A percentile compares a stretch with the other conserved stretches of the same genome.
Evolutionary conservation across 2,329 filamentous ascomycete species (phyloP).

Genomic region (Trichoderma koningii): DNA sequence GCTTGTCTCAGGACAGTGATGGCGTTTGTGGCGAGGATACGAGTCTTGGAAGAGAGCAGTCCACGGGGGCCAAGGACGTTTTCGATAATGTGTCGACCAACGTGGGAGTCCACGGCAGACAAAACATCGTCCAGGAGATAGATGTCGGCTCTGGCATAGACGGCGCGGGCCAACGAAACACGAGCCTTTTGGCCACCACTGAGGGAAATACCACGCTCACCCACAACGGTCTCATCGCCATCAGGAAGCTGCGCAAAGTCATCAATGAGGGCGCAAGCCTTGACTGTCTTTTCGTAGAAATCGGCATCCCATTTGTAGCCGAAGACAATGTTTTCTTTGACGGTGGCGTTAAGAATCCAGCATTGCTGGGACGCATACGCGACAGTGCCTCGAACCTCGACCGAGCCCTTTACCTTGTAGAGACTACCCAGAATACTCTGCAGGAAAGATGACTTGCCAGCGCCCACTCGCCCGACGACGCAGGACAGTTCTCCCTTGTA

Average conservation of each 20-base stretch:
- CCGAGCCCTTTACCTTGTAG: conserved; percentile 84
- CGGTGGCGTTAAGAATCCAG: conserved; percentile 98
- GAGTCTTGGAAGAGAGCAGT: conserved; percentile 80
- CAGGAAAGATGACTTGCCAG: conserved; percentile 91
- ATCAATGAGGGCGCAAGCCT: conserved; percentile 85
- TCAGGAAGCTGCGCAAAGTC: conserved; percentile 93
- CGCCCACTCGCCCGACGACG: conserved; percentile 89
- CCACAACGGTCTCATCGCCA: conserved; percentile 94
- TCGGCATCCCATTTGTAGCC: conserved; percentile 90
- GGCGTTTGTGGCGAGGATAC: conserved; percentile 91
- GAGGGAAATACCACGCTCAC: conserved; percentile 92
- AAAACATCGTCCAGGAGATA: conserved; percentile 93
- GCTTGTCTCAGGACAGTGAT: conserved; percentile 88
- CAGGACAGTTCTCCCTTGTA: conserved; percentile 93
- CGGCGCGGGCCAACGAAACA: conserved; percentile 85
- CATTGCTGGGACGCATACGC: conserved; percentile 92
- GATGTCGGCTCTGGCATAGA: conserved; percentile 95
- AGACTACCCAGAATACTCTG: conserved; percentile 87
- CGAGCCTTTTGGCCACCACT: conserved; percentile 96
- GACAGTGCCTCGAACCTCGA: conserved; percentile 76
- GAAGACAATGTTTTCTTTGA: conserved; percentile 96
- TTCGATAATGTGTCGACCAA: conserved; percentile 91
- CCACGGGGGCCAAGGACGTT: conserved; percentile 87
- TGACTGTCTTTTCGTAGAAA: conserved; percentile 91
- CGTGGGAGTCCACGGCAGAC: conserved; percentile 97